A percentile compares a stretch with the other conserved stretches of the same genome.
phyloP scores from a whole-genome alignment of 768 basidiomycete species.

The Astraeus odoratus region DNA sequence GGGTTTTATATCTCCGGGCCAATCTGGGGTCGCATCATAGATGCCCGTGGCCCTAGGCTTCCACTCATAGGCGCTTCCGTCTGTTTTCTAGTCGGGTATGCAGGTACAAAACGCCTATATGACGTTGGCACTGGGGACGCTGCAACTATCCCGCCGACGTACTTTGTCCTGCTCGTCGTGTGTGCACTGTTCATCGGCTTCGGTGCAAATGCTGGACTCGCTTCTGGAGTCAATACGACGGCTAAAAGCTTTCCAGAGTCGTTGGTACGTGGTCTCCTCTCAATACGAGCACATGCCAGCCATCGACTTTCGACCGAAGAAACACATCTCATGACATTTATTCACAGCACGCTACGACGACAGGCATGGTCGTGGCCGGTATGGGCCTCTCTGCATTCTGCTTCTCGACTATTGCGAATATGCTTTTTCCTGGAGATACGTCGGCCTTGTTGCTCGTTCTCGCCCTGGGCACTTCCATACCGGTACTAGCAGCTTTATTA shows the following conservation, averaged over 20 bases:
- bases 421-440: slow-evolving; percentile 63
- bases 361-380: slow-evolving; percentile 70
- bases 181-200: slow-evolving; percentile 65
- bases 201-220: slow-evolving; percentile 64
- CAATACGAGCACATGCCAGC: neutral
- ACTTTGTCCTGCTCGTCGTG: slow-evolving; percentile 43
- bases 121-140: slow-evolving; percentile 36
- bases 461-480: slow-evolving; percentile 63
- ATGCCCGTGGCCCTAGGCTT: slow-evolving; percentile 57
- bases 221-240: slow-evolving; percentile 64
- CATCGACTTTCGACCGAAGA: neutral
- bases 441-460: slow-evolving; percentile 70
- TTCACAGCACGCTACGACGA: slow-evolving; percentile 57
- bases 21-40: slow-evolving; percentile 68
- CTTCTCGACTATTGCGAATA: slow-evolving; percentile 67
- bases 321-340: neutral
- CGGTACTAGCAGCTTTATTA: slow-evolving; percentile 68
- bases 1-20: slow-evolving; percentile 43
- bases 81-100: slow-evolving; percentile 59
- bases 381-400: slow-evolving; percentile 85
- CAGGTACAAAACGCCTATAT: slow-evolving; percentile 58
- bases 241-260: slow-evolving; percentile 73
- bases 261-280: slow-evolving; percentile 37
- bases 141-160: slow-evolving; percentile 30
- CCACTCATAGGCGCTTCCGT: slow-evolving; percentile 51